Evolutionary conservation across 192 early-diverging fungal genomes (phyloP), one percentile per base, ranked within the genome.

Genomic region (Coemansia sp.): DNA sequence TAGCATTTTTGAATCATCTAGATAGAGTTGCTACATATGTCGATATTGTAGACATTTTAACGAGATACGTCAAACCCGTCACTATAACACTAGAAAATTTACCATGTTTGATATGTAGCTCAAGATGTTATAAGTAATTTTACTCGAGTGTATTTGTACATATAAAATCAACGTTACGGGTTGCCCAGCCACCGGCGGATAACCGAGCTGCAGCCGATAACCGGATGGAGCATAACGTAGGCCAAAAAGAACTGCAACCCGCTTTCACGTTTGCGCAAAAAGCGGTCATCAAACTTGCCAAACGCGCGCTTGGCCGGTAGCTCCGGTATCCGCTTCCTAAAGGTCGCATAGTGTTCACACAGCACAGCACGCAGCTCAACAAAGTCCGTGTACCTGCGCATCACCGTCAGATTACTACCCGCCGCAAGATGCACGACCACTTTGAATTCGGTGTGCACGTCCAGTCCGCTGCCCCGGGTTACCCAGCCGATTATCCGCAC

Each of bases 121-220:
- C n/a, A n/a, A n/a, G n/a, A n/a, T n/a, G n/a, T n/a, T n/a, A n/a
- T n/a, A n/a, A n/a, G n/a, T n/a, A n/a, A n/a, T n/a, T n/a, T n/a
- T n/a, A n/a, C n/a, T n/a, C n/a, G n/a, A n/a, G n/a, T 48, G 4
- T 53, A 62, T 54, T 45, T 33, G 46, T 48, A 47, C 33, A 43
- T 53, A 58, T 44, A 65, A 17, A 37, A 53, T 19, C 44, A 27
- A 24, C 12, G 61, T 53, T 22, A 69, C 42, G 46, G 37, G 13
- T 89, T 92, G 59, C 64, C 86, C 43, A 80, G 44, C 77, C 77
- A 80, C 40, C 67, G 65, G 44, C 40, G 55, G 34, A 80, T 64
- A 25, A 71, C 41, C 2, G 60, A 50, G 52, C 78, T 80, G n/a
- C 71, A 64, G 0, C 78, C 78, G 49, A 80, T 80, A n/a, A 74